Conservation (phyloP, 1,139 yeast genomes). For the Schizosaccharomyces versatilis region DNA sequence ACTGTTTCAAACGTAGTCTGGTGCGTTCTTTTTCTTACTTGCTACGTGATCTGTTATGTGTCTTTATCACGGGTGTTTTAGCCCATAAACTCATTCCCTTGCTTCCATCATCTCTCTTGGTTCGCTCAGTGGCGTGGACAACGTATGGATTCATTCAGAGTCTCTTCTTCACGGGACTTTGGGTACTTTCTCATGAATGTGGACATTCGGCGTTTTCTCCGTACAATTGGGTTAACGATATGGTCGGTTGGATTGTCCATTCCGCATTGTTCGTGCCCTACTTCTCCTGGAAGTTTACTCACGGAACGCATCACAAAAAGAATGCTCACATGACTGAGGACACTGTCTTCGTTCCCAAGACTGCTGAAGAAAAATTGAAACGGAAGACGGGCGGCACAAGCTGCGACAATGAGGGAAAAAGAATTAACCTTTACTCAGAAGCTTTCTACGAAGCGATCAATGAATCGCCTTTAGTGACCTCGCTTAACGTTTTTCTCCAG, state of each 20-base stretch:
- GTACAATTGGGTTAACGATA: conserved; percentile 43
- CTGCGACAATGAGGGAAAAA: conserved; percentile 12
- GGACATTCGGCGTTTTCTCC: conserved; percentile 75
- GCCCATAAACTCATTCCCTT: conserved; percentile 30
- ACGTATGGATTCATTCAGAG: conserved; percentile 37
- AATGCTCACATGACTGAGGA: conserved; percentile 65
- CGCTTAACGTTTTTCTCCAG: conserved; percentile 35
- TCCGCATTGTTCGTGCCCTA: conserved; percentile 61
- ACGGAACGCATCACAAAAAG: conserved; percentile 71
- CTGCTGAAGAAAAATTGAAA: neutral
- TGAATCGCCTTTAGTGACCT: conserved; percentile 51
- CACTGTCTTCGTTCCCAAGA: conserved; percentile 57
- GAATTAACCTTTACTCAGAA: conserved; percentile 13
- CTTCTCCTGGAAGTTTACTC: conserved; percentile 69
- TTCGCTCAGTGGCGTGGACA: conserved; percentile 38
- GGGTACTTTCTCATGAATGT: conserved; percentile 82
- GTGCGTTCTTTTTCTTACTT: conserved; percentile 39
- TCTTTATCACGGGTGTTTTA: conserved; percentile 32
- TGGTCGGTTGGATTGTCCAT: conserved; percentile 65
- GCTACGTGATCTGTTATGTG: conserved; percentile 36
- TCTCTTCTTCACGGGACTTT: conserved; percentile 51
- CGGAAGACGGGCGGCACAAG: neutral
- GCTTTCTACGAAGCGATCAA: conserved; percentile 39
- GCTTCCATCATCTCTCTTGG: conserved; percentile 22
- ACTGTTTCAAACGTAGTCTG: conserved; percentile 48